Evolutionary conservation across 1,284 basidiomycete species (phyloP).

Genomic region (Cystobasidium slooffiae): DNA sequence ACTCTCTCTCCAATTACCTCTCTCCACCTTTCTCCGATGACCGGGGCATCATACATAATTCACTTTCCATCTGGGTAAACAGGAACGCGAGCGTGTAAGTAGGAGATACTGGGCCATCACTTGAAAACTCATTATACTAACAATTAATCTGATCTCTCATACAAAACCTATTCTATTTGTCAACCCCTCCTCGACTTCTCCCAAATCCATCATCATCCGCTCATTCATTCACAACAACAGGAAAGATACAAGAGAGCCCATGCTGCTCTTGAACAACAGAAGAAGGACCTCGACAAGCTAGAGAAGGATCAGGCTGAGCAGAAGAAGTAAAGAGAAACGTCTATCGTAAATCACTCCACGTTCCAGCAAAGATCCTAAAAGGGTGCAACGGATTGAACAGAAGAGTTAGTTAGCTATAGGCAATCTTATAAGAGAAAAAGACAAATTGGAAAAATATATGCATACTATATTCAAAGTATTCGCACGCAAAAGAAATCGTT

Average conservation of each 20-base stretch:
- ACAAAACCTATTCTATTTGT: not conserved
- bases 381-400: too few species aligned
- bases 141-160: not conserved
- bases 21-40: not conserved
- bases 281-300: slow-evolving; percentile 39
- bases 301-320: slow-evolving; percentile 29
- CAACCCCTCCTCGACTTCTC: not conserved
- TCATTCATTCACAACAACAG: not conserved
- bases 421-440: too few species aligned
- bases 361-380: not conserved
- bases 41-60: not conserved
- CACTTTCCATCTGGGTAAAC: too few species aligned
- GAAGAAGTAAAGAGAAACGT: slow-evolving; percentile 14
- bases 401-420: slow-evolving; percentile 1
- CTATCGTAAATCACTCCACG: too few species aligned
- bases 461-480: too few species aligned
- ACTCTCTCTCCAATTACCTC: not conserved
- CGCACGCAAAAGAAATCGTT: too few species aligned
- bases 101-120: not conserved
- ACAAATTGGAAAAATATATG: too few species aligned
- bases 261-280: slow-evolving; percentile 28
- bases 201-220: too few species aligned
- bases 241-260: slow-evolving; percentile 26
- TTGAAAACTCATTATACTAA: not conserved
- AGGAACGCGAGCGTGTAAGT: slow-evolving; percentile 43